Evolutionary conservation across 768 basidiomycete genomes (phyloP).

Genomic region (Kwoniella botswanensis): DNA sequence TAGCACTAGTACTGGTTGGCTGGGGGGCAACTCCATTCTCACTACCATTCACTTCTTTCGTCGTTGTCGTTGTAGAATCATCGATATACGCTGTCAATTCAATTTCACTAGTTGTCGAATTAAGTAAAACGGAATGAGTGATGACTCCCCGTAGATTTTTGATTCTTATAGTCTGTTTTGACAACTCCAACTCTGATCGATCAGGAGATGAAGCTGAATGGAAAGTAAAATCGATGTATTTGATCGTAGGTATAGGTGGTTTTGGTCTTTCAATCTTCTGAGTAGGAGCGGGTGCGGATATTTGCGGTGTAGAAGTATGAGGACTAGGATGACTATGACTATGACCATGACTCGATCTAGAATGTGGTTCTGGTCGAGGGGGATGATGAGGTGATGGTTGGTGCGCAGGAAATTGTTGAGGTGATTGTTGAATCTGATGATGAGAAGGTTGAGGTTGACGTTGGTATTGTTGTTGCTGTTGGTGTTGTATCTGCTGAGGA

Average conservation of each 20-base stretch:
- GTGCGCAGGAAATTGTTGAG: background rate
- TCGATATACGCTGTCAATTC: slow-evolving; percentile 50
- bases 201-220: slow-evolving; percentile 6
- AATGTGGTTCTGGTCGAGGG: background rate
- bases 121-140: slow-evolving; percentile 46
- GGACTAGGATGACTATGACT: too few species aligned
- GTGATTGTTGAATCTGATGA: background rate
- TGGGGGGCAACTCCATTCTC: background rate
- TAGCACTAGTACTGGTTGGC: background rate
- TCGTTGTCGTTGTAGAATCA: slow-evolving; percentile 4
- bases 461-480: background rate
- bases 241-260: slow-evolving; percentile 44
- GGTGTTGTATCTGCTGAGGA: slow-evolving; percentile 7
- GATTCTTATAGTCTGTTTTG: slow-evolving; percentile 24
- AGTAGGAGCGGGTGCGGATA: slow-evolving; percentile 1
- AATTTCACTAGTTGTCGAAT: slow-evolving; percentile 39
- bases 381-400: background rate
- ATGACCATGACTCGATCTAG: slow-evolving; percentile 10
- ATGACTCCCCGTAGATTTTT: slow-evolving; percentile 52
- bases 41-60: background rate
- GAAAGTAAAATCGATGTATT: slow-evolving; percentile 48
- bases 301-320: too few species aligned
- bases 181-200: background rate
- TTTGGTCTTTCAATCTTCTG: slow-evolving; percentile 7
- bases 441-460: slow-evolving; percentile 5